Evolutionary conservation across 2,329 filamentous ascomycete genomes (phyloP), one percentile per base, ranked within the genome.

Genomic region (Fusarium longipes): DNA sequence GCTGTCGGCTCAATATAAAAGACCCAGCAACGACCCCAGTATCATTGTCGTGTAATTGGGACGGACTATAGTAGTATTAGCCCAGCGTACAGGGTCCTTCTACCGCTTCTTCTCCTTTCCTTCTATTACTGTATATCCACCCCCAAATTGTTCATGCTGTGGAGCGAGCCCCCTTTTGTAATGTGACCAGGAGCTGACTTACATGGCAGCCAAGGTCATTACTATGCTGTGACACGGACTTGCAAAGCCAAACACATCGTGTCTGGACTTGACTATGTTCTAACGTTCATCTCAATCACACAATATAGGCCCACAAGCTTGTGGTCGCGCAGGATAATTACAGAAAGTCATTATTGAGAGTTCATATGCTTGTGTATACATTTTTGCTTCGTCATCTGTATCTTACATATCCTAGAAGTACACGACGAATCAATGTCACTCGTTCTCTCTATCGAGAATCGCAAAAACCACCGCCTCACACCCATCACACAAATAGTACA

Each of bases 351-450:
- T 38, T 39, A 15, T 55, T 39, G 24, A 35, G 20, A 42, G 22
- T 22, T 50, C 39, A 40, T 57, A 47, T 42, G 55, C 40, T 51
- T 42, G 25, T 44, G 60, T 49, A 51, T 61, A 33, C 54, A 47
- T 47, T 39, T 63, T 39, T 50, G 36, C n/a, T 43, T 68, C 55
- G 55, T 63, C 56, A 59, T 57, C 56, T 63, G 43, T 73, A 73
- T 73, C 63, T 70, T 73, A 73, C 68, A 73, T 70, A 39, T 64
- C 64, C 62, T 70, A 69, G 55, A 67, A 73, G 54, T 73, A 73
- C 71, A 73, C 55, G 59, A 57, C 65, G 57, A 68, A 60, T n/a
- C n/a, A 51, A 55, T 32, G 24, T 57, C 55, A 57, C 52, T 38
- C 43, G 38, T 20, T 60, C 55, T 24, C 39, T 48, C 33, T 42